Base-by-base conservation (phyloP, 805 yeast genomes). In the Yarrowia porcina region DNA sequence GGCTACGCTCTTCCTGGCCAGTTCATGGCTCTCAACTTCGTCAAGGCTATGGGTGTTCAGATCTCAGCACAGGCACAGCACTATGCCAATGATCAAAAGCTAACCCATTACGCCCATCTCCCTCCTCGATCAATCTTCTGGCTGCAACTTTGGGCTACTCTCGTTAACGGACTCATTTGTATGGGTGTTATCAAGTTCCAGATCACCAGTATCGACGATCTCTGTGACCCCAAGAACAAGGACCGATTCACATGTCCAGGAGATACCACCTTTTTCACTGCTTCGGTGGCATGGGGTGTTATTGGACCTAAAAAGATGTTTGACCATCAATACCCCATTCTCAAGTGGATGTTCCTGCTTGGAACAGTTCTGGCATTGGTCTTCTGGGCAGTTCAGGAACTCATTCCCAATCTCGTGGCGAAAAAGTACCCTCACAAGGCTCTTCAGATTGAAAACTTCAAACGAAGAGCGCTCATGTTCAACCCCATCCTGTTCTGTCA, bases 1-100 rank as follows among this genome's bases (percentile, higher is more conserved):
- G 90, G 90, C 1, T 85, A 84, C 69, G 80, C 85, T 59, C 75
- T 84, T 15, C 89, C 89, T 4, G 88, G 85, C 2, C 76, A 77
- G 75, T 81, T 88, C 4, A 73, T 83, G 28, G 88, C 89, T 0
- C 78, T 84, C 70, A 83, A 87, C 78, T 79, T 81, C 63, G 76
- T 84, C 71, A 85, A 83, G 72, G 81, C 84, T 17, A 81, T 78
- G 67, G 88, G 88, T 25, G 79, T 78, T 69, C 85, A 83, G 68
- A 83, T 84, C 64, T 87, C 83, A 67, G 80, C 82, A 39, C 88
- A 85, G 69, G 86, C 88, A 0, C 76, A 80, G 41, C 76, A 78
- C 66, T 84, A 79, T 70, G 76, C 82, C 49, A 73, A 79, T 3
- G 87, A 85, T 68, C 81, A 81, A 74, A 86, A 86, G 67, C 71